Evolutionary conservation across 345 rosid species (phyloP).

Genomic region (Linum usitatissimum): DNA sequence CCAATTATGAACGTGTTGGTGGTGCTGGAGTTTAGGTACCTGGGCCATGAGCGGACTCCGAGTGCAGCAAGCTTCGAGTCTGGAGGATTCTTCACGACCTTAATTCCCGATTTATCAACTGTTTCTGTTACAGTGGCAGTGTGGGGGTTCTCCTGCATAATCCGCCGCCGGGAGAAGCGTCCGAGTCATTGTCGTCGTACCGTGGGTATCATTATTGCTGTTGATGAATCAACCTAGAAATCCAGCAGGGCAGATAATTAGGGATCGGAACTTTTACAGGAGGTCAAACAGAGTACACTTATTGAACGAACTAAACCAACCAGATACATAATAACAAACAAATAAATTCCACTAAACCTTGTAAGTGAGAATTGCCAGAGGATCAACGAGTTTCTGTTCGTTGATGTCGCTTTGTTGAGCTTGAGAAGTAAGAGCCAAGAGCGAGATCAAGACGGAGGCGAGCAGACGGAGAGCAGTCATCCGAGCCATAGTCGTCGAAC

Average conservation of each 20-base stretch:
- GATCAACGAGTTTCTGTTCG: background rate
- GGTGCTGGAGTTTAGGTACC: slow-evolving; percentile 20
- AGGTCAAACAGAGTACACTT: no score
- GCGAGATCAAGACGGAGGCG: background rate
- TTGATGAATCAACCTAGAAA: no score
- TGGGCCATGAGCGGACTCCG: slow-evolving; percentile 81
- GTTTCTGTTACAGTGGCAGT: background rate
- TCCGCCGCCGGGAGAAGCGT: background rate
- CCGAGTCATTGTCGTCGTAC: no score
- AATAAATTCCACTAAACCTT: no score
- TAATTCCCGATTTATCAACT: slow-evolving; percentile 59
- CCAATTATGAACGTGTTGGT: background rate
- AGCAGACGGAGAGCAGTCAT: background rate
- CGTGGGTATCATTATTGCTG: no score
- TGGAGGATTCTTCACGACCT: slow-evolving; percentile 54
- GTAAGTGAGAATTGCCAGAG: no score
- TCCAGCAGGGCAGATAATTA: no score
- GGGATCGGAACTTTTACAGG: no score
- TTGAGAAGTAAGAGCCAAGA: background rate
- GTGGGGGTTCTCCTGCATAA: slow-evolving; percentile 17
- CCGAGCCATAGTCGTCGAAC: no score
- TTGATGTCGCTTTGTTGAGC: background rate
- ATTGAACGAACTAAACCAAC: no score
- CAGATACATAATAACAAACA: no score
- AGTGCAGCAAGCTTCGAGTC: slow-evolving; percentile 64